Base-by-base conservation (phyloP, 2,329 filamentous ascomycete genomes). In the Thielaviopsis ethacetica region DNA sequence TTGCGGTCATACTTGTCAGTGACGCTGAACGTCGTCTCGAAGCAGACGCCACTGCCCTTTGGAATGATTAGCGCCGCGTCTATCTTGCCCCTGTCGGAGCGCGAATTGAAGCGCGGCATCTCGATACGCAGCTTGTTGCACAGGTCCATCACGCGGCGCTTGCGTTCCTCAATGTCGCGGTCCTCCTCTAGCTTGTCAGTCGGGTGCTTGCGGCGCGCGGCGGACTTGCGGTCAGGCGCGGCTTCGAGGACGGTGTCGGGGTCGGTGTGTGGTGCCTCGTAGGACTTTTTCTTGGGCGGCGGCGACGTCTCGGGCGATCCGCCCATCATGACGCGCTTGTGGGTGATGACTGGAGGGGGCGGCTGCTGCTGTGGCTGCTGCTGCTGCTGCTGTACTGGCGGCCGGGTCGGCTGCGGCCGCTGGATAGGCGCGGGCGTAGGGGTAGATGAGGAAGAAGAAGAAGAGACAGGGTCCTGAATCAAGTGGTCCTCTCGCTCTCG, bases 1-100 rank as follows among this genome's bases (percentile, higher is more conserved):
- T 66, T 68, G 63, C 68, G 70, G 2, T 71, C 68, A 3, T 66
- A 65, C 9, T 68, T 64, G 0, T 49, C 57, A 4, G 77, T 70
- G 5, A 63, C 30, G 2, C 71, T 71, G 0, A 74, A 55, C 2
- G 62, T 64, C 0, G 63, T 56, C 0, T 73, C 71, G 5, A 73
- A 62, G 1, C 61, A 62, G 1, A 61, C 62, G 24, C 67, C 66
- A 17, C 65, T 22, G 30, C 51, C 38, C 9, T 54, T 24, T 15
- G 55, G 17, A 34, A 61, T 55, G 6, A 30, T 19, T 15, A 50
- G 54, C 4, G 24, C 50, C 7, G 41, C 54, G 3, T 41, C 27
- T 22, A 50, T 30, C 2, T 17, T 44, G 7, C 38, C 38, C 38
- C n/a, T 44, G 3, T n/a, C 7, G 2, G 13, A 17, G 2, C 3